Base-by-base conservation (phyloP, 2,329 filamentous ascomycete species). In the Colletotrichum sp. region DNA sequence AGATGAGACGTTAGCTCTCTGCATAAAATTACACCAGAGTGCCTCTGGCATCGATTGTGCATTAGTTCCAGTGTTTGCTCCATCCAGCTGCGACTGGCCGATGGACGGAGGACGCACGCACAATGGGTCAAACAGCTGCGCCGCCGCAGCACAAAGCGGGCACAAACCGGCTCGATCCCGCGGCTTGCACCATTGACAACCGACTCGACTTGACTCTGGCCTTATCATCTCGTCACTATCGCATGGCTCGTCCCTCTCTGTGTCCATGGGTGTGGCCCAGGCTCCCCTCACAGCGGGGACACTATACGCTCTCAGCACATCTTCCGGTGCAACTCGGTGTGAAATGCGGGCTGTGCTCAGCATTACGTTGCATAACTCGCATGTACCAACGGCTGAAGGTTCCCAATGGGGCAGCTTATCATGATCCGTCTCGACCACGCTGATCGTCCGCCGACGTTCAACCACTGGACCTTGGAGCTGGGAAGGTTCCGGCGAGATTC, bases 301-400 rank as follows among this genome's bases (percentile, higher is more conserved):
- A 55, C 18, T 36, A 59, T 64, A 64, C 74, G n/a, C 59, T 66
- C 60, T 62, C 65, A 76, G 74, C 65, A 76, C 44, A 72, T 65
- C 64, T 65, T 69, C 74, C 70, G 70, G 59, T 65, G 70, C 44
- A 64, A 63, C 52, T 70, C 69, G 70, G 49, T 62, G 63, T 77
- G 44, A 39, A 69, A 64, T 59, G 44, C 70, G 67, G 73, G 74
- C 76, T 71, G 34, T 77, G 75, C 65, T 66, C 26, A 64, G 72
- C 69, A 76, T 65, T 72, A 69, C 62, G 63, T 73, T 76, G 77
- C 75, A 78, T 77, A 78, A 78, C 66, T 69, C 28, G 59, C 60
- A 65, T 77, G 72, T 63, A 66, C 66, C 44, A 70, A 30, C 72
- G 55, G 69, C 52, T 57, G n/a, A 69, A 62, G 74, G 26, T 73